Percentiles rank a stretch among this genome's conserved stretches.
These are phyloP conservation scores for Blastomyces silverae DNA, from an alignment of 2,329 filamentous ascomycete species.

Conservation along the genomic window DNA sequence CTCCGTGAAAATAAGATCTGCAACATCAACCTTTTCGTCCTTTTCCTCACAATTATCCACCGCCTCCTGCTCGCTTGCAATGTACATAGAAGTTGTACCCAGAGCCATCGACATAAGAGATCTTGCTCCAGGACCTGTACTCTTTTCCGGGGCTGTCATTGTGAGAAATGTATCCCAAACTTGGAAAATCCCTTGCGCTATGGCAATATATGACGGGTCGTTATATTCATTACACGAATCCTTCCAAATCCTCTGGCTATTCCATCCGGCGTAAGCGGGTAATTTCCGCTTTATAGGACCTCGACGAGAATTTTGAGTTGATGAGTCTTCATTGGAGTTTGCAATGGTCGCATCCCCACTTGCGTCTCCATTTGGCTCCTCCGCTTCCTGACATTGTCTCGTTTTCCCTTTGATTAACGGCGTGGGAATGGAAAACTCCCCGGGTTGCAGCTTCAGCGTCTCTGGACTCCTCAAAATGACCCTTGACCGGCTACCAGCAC, in stretches of 20 bases:
- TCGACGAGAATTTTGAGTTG: background rate
- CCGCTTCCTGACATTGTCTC: constrained; percentile 24
- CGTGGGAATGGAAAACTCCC: constrained; percentile 39
- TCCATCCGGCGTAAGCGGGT: constrained; percentile 13
- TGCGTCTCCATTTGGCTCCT: constrained; percentile 20
- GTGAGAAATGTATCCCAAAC: constrained; percentile 35
- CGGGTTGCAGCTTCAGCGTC: constrained; percentile 31
- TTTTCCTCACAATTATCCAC: constrained; percentile 30
- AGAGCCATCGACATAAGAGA: constrained; percentile 36
- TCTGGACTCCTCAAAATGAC: constrained; percentile 34
- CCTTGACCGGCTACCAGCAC: constrained; percentile 25
- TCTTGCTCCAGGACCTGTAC: constrained; percentile 26
- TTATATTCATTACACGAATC: constrained; percentile 28
- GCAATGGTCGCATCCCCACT: background rate
- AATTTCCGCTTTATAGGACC: constrained; percentile 17
- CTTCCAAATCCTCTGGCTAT: constrained; percentile 27
- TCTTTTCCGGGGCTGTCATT: constrained; percentile 27
- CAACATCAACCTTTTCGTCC: constrained; percentile 36
- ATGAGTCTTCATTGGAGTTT: background rate
- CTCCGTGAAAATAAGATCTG: constrained; percentile 39
- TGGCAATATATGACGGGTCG: constrained; percentile 28
- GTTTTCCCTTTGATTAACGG: constrained; percentile 37
- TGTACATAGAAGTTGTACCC: constrained; percentile 35
- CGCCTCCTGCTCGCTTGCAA: constrained; percentile 33
- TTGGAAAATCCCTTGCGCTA: constrained; percentile 32